Evolutionary conservation across 192 early-diverging fungal genomes (phyloP), one percentile per base, ranked within the genome.

Genomic region (Chytriomyces sp.): DNA sequence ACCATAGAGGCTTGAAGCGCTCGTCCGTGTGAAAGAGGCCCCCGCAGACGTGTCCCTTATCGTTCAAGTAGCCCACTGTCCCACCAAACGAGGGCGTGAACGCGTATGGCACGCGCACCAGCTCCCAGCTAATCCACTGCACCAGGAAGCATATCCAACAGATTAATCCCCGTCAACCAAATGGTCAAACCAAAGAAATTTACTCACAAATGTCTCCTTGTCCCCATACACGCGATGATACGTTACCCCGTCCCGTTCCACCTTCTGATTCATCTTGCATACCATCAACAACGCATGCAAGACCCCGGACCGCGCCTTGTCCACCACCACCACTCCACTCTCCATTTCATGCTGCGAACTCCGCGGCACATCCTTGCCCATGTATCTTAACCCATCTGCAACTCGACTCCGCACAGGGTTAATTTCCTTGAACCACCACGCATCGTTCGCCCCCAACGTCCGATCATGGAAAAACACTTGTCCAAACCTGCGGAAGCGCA

Each of bases 391-490:
- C n/a, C n/a, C 19, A 12, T 1, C 55, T 30, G 28, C 10, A 19
- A 57, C 12, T 57, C 28, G 10, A 28, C 55, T 57, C 55, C 55
- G 12, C 55, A 36, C 14, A 30, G 28, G 17, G 19, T 61, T 37
- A n/a, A 49, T 61, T 30, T 26, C 17, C 32, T 73, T 76, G 17
- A 89, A 58, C 85, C 86, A 88, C 30, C 76, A 28, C 37, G 1
- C 34, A 52, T 71, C 64, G 71, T 38, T 77, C 66, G 7, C 87
- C 7, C 40, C 37, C 30, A 75, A 22, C 28, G 77, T 81, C 0
- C 89, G 87, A 75, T 85, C 82, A 54, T 84, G 80, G 62, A 91
- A 81, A 39, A 91, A 87, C 36, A 89, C 70, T 86, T n/a, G 76
- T 65, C 69, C 72, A 39, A 59, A 87, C 82, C n/a, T 76, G 79